phyloP scores from a whole-genome alignment of 2,329 filamentous ascomycete genomes.

The Meredithiella fracta region DNA sequence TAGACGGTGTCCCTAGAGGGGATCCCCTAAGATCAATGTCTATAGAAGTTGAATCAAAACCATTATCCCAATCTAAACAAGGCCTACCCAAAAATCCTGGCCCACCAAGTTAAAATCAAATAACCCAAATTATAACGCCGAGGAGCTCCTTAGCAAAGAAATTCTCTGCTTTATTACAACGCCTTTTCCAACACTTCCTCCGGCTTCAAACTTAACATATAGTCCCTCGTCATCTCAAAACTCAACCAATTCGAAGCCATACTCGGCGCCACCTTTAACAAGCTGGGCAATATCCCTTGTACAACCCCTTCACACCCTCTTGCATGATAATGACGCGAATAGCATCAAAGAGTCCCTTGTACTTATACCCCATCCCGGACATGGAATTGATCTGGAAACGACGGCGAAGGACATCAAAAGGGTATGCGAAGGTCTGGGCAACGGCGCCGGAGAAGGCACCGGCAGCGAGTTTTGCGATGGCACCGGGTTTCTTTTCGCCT shows the following conservation, averaged over 20 bases:
- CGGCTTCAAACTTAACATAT: slow-evolving; percentile 48
- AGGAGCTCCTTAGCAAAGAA: neutral
- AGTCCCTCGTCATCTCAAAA: slow-evolving; percentile 85
- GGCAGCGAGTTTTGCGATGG: slow-evolving; percentile 66
- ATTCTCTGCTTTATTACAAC: slow-evolving; percentile 3
- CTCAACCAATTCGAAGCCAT: slow-evolving; percentile 99
- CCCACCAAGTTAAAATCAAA: neutral
- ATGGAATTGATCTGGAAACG: slow-evolving; percentile 99
- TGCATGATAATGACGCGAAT: slow-evolving; percentile 64
- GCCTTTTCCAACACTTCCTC: slow-evolving; percentile 20
- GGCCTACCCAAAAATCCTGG: neutral
- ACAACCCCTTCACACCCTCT: slow-evolving; percentile 72
- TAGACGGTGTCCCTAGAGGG: too few relatives aligned
- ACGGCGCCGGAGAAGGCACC: slow-evolving; percentile 92
- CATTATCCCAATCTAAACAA: neutral
- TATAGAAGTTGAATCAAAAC: neutral
- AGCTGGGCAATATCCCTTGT: slow-evolving; percentile 89
- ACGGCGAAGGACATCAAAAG: slow-evolving; percentile 88
- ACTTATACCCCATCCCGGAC: slow-evolving; percentile 94
- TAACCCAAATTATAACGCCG: neutral
- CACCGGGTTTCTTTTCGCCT: slow-evolving; percentile 67
- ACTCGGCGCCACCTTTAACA: slow-evolving; percentile 91
- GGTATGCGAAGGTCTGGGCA: slow-evolving; percentile 95
- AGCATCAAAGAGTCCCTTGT: slow-evolving; percentile 74
- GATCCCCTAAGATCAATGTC: too few relatives aligned